A percentile compares a stretch with the other conserved stretches of the same genome.
Conservation (phyloP, 2,329 filamentous ascomycete genomes). For the Clonostachys solani region DNA sequence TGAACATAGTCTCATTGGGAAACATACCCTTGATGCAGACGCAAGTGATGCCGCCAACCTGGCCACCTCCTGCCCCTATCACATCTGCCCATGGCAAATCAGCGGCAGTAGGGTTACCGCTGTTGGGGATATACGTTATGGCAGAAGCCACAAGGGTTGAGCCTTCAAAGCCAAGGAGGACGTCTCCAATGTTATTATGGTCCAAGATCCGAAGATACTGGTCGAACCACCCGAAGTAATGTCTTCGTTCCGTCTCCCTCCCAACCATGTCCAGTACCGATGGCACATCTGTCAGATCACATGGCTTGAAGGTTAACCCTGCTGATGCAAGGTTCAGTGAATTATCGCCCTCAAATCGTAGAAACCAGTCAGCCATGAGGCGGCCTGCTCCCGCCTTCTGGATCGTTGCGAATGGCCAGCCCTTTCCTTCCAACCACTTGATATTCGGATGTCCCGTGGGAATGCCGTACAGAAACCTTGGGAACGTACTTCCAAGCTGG, state of each 20-base stretch:
- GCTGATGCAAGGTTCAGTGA: conserved; percentile 29
- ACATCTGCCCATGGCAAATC: conserved; percentile 53
- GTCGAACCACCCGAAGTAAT: conserved; percentile 54
- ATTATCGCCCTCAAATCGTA: conserved; percentile 46
- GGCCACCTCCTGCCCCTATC: background rate
- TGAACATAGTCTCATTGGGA: no score
- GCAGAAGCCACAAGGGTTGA: conserved; percentile 46
- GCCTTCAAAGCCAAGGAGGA: conserved; percentile 48
- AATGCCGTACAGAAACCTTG: conserved; percentile 51
- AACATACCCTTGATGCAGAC: conserved; percentile 49
- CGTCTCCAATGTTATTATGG: conserved; percentile 42
- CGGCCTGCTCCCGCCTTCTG: conserved; percentile 43
- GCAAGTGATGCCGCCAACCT: conserved; percentile 54
- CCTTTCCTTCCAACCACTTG: conserved; percentile 49
- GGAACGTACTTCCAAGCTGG: conserved; percentile 55
- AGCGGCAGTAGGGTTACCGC: conserved; percentile 37
- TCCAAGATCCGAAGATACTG: conserved; percentile 49
- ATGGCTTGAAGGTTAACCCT: conserved; percentile 37
- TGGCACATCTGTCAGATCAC: conserved; percentile 38
- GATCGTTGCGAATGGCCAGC: conserved; percentile 37
- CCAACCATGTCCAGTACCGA: conserved; percentile 45
- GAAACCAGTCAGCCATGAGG: conserved; percentile 47
- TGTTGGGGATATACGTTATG: conserved; percentile 45
- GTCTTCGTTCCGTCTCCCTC: conserved; percentile 37
- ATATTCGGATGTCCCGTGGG: conserved; percentile 34